Percentiles rank a stretch among this genome's conserved stretches.
Evolutionary conservation across 768 basidiomycete species (phyloP).

Genomic region (Glaciozyma martinii): DNA sequence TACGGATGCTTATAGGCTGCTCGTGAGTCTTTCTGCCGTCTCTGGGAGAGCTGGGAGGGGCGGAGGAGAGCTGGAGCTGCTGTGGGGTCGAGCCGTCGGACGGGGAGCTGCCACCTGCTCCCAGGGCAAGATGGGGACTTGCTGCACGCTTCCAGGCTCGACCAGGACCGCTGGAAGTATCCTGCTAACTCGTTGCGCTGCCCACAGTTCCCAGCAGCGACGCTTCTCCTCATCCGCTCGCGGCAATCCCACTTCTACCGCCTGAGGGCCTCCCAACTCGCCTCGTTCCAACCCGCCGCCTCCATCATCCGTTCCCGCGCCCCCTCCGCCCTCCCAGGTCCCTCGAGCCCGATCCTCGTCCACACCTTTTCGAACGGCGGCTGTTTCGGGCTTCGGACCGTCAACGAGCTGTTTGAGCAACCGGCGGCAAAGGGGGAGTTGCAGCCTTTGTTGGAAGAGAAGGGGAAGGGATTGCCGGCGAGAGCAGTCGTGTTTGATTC

Average conservation of each 20-base stretch:
- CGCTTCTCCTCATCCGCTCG: slow-evolving; percentile 18
- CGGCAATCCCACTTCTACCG: slow-evolving; percentile 8
- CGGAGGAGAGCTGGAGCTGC: neutral
- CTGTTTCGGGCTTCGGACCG: slow-evolving; percentile 7
- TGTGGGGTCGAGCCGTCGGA: too few species aligned
- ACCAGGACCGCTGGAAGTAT: too few species aligned
- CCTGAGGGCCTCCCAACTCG: neutral
- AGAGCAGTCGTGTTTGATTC: slow-evolving; percentile 32
- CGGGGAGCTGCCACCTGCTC: too few species aligned
- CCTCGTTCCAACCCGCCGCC: slow-evolving; percentile 4
- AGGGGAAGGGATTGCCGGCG: neutral
- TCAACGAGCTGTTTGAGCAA: slow-evolving; percentile 14
- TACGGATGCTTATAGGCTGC: neutral
- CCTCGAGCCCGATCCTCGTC: slow-evolving; percentile 6
- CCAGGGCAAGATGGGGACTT: too few species aligned
- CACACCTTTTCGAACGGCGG: slow-evolving; percentile 31
- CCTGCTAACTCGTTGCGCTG: too few species aligned
- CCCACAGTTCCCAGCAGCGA: neutral
- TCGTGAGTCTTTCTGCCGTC: neutral
- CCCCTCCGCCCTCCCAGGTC: neutral
- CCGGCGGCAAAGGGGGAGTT: neutral
- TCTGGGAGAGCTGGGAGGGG: neutral
- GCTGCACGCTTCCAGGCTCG: too few species aligned
- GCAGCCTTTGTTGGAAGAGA: neutral
- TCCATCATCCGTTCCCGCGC: neutral